A percentile compares a stretch with the other conserved stretches of the same genome.
Evolutionary conservation across 768 basidiomycete species (phyloP).

Genomic region (Agaricus subrufescens): DNA sequence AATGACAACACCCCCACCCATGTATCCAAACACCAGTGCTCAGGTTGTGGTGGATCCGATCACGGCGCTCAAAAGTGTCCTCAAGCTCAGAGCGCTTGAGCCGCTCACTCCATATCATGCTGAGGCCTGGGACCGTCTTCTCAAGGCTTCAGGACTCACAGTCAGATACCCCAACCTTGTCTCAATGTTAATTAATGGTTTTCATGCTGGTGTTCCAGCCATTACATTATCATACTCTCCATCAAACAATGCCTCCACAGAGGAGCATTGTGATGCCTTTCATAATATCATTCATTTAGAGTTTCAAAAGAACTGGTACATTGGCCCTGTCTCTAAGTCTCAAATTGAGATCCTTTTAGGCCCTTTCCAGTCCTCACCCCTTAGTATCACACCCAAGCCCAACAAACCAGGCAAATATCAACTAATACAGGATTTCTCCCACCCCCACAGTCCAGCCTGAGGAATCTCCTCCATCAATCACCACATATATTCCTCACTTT

Average conservation of each 20-base stretch:
- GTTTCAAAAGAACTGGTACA: slow-evolving; percentile 18
- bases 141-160: slow-evolving; percentile 15
- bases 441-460: slow-evolving; percentile 13
- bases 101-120: slow-evolving; percentile 26
- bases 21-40: slow-evolving; percentile 30
- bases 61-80: slow-evolving; percentile 39
- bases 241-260: slow-evolving; percentile 23
- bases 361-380: slow-evolving; percentile 33
- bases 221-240: slow-evolving; percentile 26
- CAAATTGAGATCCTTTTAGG: slow-evolving; percentile 18
- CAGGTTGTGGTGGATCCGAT: slow-evolving; percentile 29
- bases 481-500: slow-evolving; percentile 24
- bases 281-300: slow-evolving; percentile 17
- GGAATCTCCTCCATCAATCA: slow-evolving; percentile 26
- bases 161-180: slow-evolving; percentile 22
- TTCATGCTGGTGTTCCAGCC: slow-evolving; percentile 25
- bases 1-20: slow-evolving; percentile 14
- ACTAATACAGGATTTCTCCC: slow-evolving; percentile 33
- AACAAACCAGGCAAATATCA: slow-evolving; percentile 26
- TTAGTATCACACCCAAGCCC: slow-evolving; percentile 30
- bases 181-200: slow-evolving; percentile 22
- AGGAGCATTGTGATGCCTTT: slow-evolving; percentile 9
- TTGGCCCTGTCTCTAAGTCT: slow-evolving; percentile 22
- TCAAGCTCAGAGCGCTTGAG: slow-evolving; percentile 22
- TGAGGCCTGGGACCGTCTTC: slow-evolving; percentile 22